Evolutionary conservation across 2,329 filamentous ascomycete species (phyloP).

Genomic region (Leptographium radiaticola): DNA sequence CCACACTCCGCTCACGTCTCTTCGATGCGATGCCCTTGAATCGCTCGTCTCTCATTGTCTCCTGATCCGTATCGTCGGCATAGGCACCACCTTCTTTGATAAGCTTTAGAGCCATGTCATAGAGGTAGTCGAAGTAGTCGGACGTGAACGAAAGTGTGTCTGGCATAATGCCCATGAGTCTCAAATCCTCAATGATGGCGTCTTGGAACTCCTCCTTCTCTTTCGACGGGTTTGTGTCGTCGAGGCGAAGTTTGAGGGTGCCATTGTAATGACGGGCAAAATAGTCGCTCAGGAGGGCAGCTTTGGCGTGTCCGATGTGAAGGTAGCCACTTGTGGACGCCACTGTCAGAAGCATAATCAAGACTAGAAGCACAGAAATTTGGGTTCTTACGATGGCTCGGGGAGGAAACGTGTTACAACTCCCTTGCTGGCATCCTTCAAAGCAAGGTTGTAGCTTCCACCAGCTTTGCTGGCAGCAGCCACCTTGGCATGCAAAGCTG

Average conservation of each 20-base stretch:
- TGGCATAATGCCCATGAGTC: slow-evolving; percentile 81
- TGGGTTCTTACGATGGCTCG: slow-evolving; percentile 61
- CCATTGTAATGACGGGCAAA: slow-evolving; percentile 92
- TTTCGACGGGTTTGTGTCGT: slow-evolving; percentile 95
- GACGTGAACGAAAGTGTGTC: slow-evolving; percentile 82
- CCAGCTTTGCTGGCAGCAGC: slow-evolving; percentile 60
- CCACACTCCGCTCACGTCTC: slow-evolving; percentile 62
- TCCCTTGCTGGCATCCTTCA: slow-evolving; percentile 73
- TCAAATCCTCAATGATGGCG: slow-evolving; percentile 81
- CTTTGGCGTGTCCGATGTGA: slow-evolving; percentile 89
- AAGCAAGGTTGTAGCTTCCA: slow-evolving; percentile 77
- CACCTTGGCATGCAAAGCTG: slow-evolving; percentile 56
- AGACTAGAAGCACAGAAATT: too few relatives aligned
- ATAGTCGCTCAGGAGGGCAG: slow-evolving; percentile 66
- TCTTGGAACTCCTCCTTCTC: slow-evolving; percentile 96
- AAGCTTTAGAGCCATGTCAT: slow-evolving; percentile 71
- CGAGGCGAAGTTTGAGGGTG: slow-evolving; percentile 80
- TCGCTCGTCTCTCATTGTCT: slow-evolving; percentile 75
- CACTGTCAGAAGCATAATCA: slow-evolving; percentile 7
- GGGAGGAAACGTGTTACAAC: slow-evolving; percentile 89
- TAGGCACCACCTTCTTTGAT: slow-evolving; percentile 84
- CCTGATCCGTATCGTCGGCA: slow-evolving; percentile 84
- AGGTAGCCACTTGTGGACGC: slow-evolving; percentile 50
- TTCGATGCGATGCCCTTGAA: slow-evolving; percentile 73
- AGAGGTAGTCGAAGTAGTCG: slow-evolving; percentile 89